Conservation (phyloP, 179 eudicot species). For the Kewa caespitosa region DNA sequence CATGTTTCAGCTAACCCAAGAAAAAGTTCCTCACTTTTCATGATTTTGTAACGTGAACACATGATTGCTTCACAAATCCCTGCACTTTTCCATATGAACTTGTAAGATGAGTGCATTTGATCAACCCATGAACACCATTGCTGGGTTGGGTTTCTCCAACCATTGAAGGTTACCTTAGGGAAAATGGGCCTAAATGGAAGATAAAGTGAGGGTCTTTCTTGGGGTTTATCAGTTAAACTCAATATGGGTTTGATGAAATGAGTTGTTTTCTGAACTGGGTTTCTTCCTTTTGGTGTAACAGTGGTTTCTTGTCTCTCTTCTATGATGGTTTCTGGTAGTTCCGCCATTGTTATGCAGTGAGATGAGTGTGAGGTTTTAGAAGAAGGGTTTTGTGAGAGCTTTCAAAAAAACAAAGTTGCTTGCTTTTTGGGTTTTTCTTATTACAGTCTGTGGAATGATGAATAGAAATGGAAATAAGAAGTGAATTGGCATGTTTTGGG, state of each 20-base stretch:
- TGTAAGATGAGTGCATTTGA: slow-evolving; percentile 2
- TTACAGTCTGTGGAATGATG: too few relatives aligned
- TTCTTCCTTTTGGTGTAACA: slow-evolving; percentile 30
- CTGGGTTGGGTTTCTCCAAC: slow-evolving; percentile 29
- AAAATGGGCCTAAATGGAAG: slow-evolving; percentile 18
- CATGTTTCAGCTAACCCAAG: slow-evolving; percentile 41
- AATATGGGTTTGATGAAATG: slow-evolving; percentile 35
- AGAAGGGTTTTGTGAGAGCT: neutral
- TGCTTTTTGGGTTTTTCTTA: too few relatives aligned
- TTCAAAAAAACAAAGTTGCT: too few relatives aligned
- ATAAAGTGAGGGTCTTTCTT: slow-evolving; percentile 10
- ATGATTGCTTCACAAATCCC: slow-evolving; percentile 42
- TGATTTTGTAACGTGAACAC: slow-evolving; percentile 19
- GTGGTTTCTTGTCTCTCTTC: slow-evolving; percentile 16
- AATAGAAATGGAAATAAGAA: too few relatives aligned
- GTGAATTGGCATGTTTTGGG: too few relatives aligned
- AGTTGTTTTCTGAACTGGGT: slow-evolving; percentile 13
- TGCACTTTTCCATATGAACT: slow-evolving; percentile 31
- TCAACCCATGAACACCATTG: slow-evolving; percentile 44
- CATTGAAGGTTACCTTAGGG: slow-evolving; percentile 29
- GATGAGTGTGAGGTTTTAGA: neutral
- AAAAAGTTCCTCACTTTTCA: slow-evolving; percentile 25
- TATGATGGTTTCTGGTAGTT: slow-evolving; percentile 18
- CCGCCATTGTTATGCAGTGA: slow-evolving; percentile 11
- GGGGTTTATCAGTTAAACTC: neutral